Evolutionary conservation across 2,329 filamentous ascomycete species (phyloP).

Genomic region (Madurella fahalii): DNA sequence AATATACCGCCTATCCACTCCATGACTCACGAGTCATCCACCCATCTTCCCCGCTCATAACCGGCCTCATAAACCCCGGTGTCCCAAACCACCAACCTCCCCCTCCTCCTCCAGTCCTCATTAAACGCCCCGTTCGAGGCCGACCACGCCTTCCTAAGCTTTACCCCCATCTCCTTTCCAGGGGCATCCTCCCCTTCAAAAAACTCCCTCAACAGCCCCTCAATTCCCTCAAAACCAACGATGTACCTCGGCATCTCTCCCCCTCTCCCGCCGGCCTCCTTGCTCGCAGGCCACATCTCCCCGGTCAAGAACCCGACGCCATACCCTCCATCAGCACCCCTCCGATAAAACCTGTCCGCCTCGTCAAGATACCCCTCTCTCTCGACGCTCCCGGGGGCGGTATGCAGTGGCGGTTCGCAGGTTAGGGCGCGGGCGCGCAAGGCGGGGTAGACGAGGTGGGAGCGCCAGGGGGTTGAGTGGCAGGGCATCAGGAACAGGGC

Average conservation of each 20-base stretch:
- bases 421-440: constrained; percentile 80
- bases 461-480: constrained; percentile 93
- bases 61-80: constrained; percentile 35
- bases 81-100: constrained; percentile 58
- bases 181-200: constrained; percentile 34
- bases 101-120: constrained; percentile 55
- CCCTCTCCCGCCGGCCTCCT: background rate
- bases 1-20: background rate
- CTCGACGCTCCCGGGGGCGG: constrained; percentile 53
- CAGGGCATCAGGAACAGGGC: constrained; percentile 90
- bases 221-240: constrained; percentile 58
- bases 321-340: constrained; percentile 42
- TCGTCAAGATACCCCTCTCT: constrained; percentile 76
- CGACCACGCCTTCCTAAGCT: constrained; percentile 48
- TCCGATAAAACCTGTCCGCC: constrained; percentile 81
- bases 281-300: constrained; percentile 44
- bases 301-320: constrained; percentile 48
- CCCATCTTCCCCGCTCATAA: background rate
- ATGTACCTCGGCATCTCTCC: constrained; percentile 53
- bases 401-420: constrained; percentile 81
- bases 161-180: constrained; percentile 37
- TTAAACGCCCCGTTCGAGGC: constrained; percentile 59
- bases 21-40: background rate
- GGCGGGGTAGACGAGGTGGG: constrained; percentile 70
- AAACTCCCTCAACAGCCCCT: constrained; percentile 43